These are phyloP conservation scores for Amaranthus tricolor DNA, from an alignment of 179 eudicot genomes.

Conservation along the genomic window DNA sequence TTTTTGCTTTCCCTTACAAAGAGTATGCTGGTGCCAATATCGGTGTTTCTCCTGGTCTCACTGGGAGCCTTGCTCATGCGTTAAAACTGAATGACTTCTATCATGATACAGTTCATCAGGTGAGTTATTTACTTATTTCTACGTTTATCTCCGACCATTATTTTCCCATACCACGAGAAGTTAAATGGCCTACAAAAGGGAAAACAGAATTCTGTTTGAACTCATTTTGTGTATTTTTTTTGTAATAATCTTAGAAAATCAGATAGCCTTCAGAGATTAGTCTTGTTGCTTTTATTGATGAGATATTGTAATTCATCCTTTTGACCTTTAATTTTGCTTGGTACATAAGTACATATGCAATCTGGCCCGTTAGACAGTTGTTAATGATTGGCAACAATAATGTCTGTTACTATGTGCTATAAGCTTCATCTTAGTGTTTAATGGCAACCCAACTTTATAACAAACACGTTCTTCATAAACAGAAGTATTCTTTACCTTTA, in stretches of 20 bases:
- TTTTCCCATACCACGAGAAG: background rate
- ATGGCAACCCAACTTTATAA: too few relatives aligned
- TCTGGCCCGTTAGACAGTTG: too few relatives aligned
- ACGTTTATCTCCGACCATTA: background rate
- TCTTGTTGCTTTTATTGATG: background rate
- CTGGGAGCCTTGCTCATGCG: slow-evolving; percentile 87
- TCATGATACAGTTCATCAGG: slow-evolving; percentile 99
- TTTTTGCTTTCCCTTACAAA: slow-evolving; percentile 95
- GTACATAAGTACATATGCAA: too few relatives aligned
- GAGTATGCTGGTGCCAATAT: slow-evolving; percentile 96
- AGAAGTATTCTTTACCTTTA: too few relatives aligned
- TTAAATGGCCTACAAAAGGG: background rate
- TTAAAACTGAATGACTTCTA: slow-evolving; percentile 84
- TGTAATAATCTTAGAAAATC: background rate
- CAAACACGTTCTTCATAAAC: too few relatives aligned
- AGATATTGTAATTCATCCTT: background rate
- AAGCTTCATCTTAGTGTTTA: too few relatives aligned
- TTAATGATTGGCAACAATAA: too few relatives aligned
- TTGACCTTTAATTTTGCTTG: background rate
- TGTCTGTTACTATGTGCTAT: too few relatives aligned
- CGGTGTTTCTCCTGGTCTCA: slow-evolving; percentile 69
- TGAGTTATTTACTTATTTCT: slow-evolving; percentile 14
- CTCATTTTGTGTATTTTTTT: background rate
- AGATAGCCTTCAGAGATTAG: background rate
- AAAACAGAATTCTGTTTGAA: background rate